Evolutionary conservation across 768 basidiomycete genomes (phyloP).

Genomic region (Candolleomyces efflorescens): DNA sequence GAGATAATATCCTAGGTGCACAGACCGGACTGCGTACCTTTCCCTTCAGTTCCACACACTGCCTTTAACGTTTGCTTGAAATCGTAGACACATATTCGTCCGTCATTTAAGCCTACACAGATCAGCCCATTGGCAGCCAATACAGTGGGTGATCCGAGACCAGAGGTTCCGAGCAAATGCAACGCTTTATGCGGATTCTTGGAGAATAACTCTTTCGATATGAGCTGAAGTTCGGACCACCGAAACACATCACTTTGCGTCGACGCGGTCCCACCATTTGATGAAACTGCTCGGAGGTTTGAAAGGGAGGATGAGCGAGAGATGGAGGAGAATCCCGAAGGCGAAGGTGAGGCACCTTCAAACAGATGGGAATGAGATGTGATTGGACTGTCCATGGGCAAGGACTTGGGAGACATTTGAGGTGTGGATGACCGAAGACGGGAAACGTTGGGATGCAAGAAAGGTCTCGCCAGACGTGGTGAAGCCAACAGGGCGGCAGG

Average conservation of each 20-base stretch:
- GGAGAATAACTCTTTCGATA: conserved; percentile 55
- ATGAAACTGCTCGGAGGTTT: conserved; percentile 34
- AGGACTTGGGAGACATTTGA: conserved; percentile 15
- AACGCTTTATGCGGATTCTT: conserved; percentile 55
- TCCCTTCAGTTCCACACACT: conserved; percentile 67
- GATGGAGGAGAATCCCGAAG: conserved; percentile 66
- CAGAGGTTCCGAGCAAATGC: conserved; percentile 53
- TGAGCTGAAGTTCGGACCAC: conserved; percentile 66
- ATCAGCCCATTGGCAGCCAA: conserved; percentile 84
- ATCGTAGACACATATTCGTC: conserved; percentile 79
- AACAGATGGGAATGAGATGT: conserved; percentile 41
- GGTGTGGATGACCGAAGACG: conserved; percentile 71
- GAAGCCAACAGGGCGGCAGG: conserved; percentile 28
- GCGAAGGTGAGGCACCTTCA: conserved; percentile 46
- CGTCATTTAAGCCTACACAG: conserved; percentile 82
- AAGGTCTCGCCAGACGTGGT: conserved; percentile 47
- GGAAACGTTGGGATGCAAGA: conserved; percentile 71
- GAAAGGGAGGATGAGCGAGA: conserved; percentile 66
- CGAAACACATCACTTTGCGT: conserved; percentile 56
- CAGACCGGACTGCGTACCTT: conserved; percentile 40
- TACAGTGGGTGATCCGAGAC: conserved; percentile 69
- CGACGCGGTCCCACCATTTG: neutral
- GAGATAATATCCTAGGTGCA: conserved; percentile 5
- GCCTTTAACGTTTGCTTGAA: conserved; percentile 83
- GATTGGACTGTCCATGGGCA: conserved; percentile 32